Conservation (phyloP, 805 yeast species). For the Saturnispora sanitii region DNA sequence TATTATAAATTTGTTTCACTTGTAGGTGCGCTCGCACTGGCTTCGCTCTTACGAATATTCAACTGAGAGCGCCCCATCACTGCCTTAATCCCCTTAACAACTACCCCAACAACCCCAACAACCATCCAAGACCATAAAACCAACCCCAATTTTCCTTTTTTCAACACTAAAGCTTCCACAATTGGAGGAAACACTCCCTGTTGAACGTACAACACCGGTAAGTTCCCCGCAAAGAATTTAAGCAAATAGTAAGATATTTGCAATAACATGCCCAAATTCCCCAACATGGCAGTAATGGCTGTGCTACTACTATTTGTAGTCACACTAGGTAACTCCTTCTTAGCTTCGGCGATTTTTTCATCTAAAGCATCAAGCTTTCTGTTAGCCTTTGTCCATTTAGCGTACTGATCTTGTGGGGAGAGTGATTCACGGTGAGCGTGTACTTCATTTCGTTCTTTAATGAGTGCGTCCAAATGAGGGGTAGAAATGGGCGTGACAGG, state of each 20-base stretch:
- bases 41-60: too few species aligned
- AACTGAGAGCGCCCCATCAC: too few species aligned
- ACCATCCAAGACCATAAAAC: conserved; percentile 4
- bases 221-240: conserved; percentile 1
- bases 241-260: background rate
- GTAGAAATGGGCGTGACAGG: background rate
- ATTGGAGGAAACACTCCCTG: conserved; percentile 2
- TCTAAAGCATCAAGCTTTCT: conserved; percentile 54
- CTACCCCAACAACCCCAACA: background rate
- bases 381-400: conserved; percentile 89
- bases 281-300: background rate
- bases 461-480: background rate
- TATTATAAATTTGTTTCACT: too few species aligned
- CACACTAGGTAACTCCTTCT: background rate
- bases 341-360: conserved; percentile 34
- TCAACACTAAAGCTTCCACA: background rate
- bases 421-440: conserved; percentile 37
- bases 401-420: conserved; percentile 89
- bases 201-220: background rate
- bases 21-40: too few species aligned
- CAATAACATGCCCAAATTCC: background rate
- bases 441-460: background rate
- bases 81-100: background rate
- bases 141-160: conserved; percentile 2
- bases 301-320: background rate